phyloP scores from a whole-genome alignment of 2,329 filamentous ascomycete genomes.

The Biscogniauxia sp. region DNA sequence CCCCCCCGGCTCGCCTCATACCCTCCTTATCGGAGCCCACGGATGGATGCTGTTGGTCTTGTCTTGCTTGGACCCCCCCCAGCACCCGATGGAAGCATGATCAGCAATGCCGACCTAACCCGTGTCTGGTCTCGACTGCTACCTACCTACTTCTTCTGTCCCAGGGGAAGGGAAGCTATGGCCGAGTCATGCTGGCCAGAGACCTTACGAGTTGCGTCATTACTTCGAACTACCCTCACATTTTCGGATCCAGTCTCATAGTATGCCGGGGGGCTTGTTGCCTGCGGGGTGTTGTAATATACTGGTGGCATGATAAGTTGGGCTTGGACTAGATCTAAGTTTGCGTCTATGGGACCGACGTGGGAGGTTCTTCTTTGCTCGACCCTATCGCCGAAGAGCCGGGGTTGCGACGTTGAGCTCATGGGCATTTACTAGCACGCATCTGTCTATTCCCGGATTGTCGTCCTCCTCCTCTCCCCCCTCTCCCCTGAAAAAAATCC shows the following conservation, averaged over 20 bases:
- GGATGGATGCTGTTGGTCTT: not conserved
- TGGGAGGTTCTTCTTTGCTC: not conserved
- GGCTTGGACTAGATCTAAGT: not conserved
- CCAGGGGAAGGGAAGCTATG: not conserved
- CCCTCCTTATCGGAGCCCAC: not conserved
- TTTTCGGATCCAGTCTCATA: not conserved
- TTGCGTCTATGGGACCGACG: not conserved
- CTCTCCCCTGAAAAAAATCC: not conserved
- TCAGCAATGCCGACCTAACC: constrained; percentile 1
- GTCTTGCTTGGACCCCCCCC: not conserved
- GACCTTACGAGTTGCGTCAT: not conserved
- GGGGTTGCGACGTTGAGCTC: not conserved
- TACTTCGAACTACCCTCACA: not conserved
- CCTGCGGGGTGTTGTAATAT: not conserved
- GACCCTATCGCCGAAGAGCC: not conserved
- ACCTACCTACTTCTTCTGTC: not conserved
- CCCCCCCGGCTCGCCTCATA: not conserved
- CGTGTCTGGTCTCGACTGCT: not conserved
- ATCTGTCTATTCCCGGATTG: not conserved
- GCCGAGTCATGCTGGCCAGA: not conserved
- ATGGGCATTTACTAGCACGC: not conserved
- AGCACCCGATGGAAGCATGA: not conserved
- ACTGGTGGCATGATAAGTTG: not conserved
- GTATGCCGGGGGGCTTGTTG: too few species aligned
- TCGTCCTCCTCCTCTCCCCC: not conserved